Evolutionary conservation across 1,284 basidiomycete species (phyloP).

Genomic region (Sanguinoderma infundibulare): DNA sequence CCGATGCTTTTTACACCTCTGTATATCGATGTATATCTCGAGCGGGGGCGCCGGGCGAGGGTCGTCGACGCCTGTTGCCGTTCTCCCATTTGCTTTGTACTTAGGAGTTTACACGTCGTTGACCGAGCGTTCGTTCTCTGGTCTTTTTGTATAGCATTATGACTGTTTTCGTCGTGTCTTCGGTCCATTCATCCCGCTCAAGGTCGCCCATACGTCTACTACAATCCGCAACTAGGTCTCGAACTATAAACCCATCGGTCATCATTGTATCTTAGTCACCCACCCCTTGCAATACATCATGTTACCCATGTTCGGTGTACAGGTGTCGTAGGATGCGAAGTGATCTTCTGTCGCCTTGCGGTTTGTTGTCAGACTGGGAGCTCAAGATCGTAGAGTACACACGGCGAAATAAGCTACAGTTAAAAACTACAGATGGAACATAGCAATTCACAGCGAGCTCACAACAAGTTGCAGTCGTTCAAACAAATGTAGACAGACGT

Average conservation of each 20-base stretch:
- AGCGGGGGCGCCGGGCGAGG: constrained; percentile 2
- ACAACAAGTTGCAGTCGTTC: background rate
- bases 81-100: constrained; percentile 4
- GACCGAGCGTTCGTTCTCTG: background rate
- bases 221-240: constrained; percentile 16
- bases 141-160: constrained; percentile 22
- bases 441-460: background rate
- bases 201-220: constrained; percentile 15
- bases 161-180: constrained; percentile 7
- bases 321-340: background rate
- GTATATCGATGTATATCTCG: constrained; percentile 2
- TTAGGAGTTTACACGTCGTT: background rate
- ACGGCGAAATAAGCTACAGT: background rate
- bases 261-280: constrained; percentile 26
- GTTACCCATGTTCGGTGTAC: background rate
- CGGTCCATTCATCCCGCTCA: background rate
- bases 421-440: background rate
- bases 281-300: constrained; percentile 21
- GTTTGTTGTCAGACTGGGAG: too few relatives aligned
- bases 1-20: background rate
- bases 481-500: background rate
- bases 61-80: background rate
- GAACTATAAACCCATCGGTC: constrained; percentile 12
- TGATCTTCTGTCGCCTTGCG: background rate
- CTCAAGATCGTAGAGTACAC: too few relatives aligned